Base-by-base conservation (phyloP, 805 yeast genomes). In the Lachancea dasiensis region DNA sequence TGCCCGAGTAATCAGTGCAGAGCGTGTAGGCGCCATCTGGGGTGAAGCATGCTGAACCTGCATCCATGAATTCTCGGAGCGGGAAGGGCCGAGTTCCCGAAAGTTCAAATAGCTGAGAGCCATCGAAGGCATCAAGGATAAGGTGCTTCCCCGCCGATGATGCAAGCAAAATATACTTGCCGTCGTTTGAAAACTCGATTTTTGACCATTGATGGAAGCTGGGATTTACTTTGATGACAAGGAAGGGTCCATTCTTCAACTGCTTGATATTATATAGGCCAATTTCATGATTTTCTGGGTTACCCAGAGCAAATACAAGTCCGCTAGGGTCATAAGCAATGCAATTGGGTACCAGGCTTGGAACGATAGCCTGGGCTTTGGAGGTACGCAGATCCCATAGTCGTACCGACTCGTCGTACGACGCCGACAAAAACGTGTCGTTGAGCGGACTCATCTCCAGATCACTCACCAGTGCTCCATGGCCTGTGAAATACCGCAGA, bases 321-420 rank as follows among this genome's bases (percentile, higher is more conserved):
- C 95, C 95, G 26, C 83, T 74, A 1, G 96, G 92, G 61, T 90
- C 97, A 48, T 78, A 75, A 0, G 92, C 83, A 9, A 81, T 67
- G 19, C 77, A 60, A 3, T 71, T 61, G 7, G 84, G 78, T 10
- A 70, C 67, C 11, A 76, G 72, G 25, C 73, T 68, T 16, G 74
- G 75, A 17, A 79, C 53, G 4, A 71, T 61, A 0, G 94, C 92
- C 41, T 75, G 79, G 14, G 82, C 74, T 40, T 74, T 69, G 1
- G 84, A 67, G 0, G 81, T 68, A 47, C 90, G 67, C 18, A 83
- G 57, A 61, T 92, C 97, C 98, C 98, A 92, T 5, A 84, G 48
- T 46, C 92, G 75, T 1, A 87, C 83, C 0, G 95, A 77, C 38
- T 80, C 73, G 57, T 92, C 98, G 40, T 73, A 58, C 0, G 95